Evolutionary conservation across 2,329 filamentous ascomycete species (phyloP).

Genomic region (Fusarium bulbicola): DNA sequence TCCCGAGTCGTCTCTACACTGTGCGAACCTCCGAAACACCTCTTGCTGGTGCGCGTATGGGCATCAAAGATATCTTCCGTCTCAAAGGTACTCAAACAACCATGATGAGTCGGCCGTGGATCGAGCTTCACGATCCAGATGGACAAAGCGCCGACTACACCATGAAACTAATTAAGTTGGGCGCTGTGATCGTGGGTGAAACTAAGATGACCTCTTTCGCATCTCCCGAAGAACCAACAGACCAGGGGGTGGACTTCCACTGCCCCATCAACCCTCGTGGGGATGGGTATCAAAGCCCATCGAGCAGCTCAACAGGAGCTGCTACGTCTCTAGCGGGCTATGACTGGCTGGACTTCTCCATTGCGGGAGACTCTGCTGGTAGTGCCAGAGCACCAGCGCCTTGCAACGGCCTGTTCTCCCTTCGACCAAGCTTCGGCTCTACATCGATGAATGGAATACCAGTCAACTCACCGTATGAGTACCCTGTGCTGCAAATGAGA

Average conservation of each 20-base stretch:
- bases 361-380: background rate
- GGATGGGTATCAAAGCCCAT: background rate
- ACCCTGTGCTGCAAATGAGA: no score
- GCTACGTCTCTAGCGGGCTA: fast-evolving
- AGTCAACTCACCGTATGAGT: background rate
- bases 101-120: background rate
- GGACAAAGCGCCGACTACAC: background rate
- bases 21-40: fast-evolving
- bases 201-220: fast-evolving
- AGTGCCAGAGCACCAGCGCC: background rate
- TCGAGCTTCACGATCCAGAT: background rate
- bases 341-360: background rate
- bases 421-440: background rate
- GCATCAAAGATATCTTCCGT: background rate
- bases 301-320: fast-evolving
- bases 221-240: background rate
- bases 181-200: background rate
- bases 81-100: background rate
- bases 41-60: background rate
- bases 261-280: background rate
- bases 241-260: background rate
- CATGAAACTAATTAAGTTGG: fast-evolving
- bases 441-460: background rate
- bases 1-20: background rate
- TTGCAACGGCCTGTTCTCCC: background rate